phyloP scores from a whole-genome alignment of 768 basidiomycete genomes.

The Leccinum ochraceum region DNA sequence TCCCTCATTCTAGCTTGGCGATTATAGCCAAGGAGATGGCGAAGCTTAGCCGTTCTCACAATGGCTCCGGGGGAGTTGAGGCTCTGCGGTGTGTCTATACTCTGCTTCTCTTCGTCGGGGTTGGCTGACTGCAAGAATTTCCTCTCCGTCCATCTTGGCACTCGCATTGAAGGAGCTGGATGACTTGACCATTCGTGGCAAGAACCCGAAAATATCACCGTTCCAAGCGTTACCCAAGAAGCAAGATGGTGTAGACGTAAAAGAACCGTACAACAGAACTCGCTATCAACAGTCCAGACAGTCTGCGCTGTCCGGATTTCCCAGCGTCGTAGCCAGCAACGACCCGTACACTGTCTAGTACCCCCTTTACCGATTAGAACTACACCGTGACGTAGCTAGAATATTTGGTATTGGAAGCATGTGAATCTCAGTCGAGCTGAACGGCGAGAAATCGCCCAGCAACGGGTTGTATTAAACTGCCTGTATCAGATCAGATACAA shows the following conservation, averaged over 20 bases:
- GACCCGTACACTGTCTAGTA: too few relatives aligned
- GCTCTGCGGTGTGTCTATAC: slow-evolving; percentile 42
- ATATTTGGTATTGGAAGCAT: too few relatives aligned
- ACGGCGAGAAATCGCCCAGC: too few relatives aligned
- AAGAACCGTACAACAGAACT: slow-evolving; percentile 56
- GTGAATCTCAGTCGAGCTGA: too few relatives aligned
- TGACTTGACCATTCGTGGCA: slow-evolving; percentile 50
- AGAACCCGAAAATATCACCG: slow-evolving; percentile 36
- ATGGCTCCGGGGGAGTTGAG: slow-evolving; percentile 62
- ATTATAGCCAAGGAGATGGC: slow-evolving; percentile 70
- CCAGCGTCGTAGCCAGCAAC: too few relatives aligned
- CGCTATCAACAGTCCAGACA: slow-evolving; percentile 45
- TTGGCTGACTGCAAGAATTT: slow-evolving; percentile 40
- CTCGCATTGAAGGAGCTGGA: slow-evolving; percentile 63
- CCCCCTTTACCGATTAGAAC: too few relatives aligned
- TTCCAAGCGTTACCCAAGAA: slow-evolving; percentile 33
- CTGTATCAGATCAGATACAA: too few relatives aligned
- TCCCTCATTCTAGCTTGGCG: slow-evolving; percentile 81
- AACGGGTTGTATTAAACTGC: too few relatives aligned
- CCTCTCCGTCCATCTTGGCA: slow-evolving; percentile 50
- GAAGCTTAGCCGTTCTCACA: slow-evolving; percentile 61
- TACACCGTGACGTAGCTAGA: too few relatives aligned
- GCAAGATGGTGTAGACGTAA: slow-evolving; percentile 17
- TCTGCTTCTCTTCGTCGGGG: not conserved
- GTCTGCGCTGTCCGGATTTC: too few relatives aligned